Conservation (phyloP, 345 rosid genomes). For the Eucalyptus rudis region DNA sequence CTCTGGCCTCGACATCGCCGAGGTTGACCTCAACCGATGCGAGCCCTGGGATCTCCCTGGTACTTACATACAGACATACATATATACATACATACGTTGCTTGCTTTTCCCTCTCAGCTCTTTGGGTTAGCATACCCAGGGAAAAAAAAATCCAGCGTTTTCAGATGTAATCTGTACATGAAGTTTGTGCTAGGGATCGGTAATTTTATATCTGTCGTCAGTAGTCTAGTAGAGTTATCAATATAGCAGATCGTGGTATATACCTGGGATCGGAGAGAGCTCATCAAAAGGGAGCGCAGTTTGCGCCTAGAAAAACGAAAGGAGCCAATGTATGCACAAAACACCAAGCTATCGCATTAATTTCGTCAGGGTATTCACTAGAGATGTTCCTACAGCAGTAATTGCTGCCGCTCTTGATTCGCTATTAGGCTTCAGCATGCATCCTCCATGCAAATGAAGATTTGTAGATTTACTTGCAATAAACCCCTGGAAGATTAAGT, state of each 20-base stretch:
- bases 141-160: background rate
- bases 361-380: background rate
- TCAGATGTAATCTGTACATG: background rate
- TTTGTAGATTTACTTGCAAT: background rate
- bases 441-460: background rate
- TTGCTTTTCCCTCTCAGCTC: background rate
- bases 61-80: background rate
- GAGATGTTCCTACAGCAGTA: background rate
- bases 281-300: background rate
- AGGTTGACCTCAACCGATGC: slow-evolving; percentile 86
- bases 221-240: background rate
- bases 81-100: background rate
- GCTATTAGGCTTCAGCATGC: background rate
- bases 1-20: slow-evolving; percentile 64
- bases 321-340: background rate
- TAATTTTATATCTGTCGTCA: background rate
- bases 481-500: background rate
- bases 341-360: background rate
- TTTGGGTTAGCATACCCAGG: background rate
- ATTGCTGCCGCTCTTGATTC: background rate
- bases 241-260: background rate
- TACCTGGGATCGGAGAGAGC: background rate
- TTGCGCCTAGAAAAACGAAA: background rate
- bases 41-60: slow-evolving; percentile 99
- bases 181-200: background rate